Evolutionary conservation across 306 rosid species (phyloP), one percentile per base, ranked within the genome.

Genomic region (Senna tora): DNA sequence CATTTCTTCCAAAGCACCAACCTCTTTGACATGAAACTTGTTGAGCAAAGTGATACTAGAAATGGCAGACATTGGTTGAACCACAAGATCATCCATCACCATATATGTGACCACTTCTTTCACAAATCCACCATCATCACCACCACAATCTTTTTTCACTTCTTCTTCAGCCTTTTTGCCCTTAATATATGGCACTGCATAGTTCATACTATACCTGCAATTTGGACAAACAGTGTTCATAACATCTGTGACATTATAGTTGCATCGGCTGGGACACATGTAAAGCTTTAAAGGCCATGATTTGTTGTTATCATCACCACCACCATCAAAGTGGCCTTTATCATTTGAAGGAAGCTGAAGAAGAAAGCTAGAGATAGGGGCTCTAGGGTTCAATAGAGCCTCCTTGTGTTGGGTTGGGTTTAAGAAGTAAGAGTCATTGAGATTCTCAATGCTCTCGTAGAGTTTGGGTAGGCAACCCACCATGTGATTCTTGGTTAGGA

Each of bases 391-490:
- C 20, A 88, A 55, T 2, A 81, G 17, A 0, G 28, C 11, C 15
- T 86, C 83, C 9, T 66, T 88, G 15, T 13, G 12, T 4, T 7
- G 51, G 17, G 71, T 15, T 15, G 83, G 67, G 6, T 62, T 73
- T 22, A 90, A 50, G 0, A 58, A 17, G 73, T 80, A 91, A 6
- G 69, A 30, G 1, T 84, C 57, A 19, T 15, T 65, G 0, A 88
- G 67, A 5, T 58, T 59, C 28, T 86, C 86, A 0, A 86, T 65
- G 55, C 90, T 88, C 0, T 74, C 6, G 8, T 86, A 88, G 5
- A 88, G 72, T 39, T 79, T 88, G n/a, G n/a, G n/a, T n/a, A n/a
- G n/a, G n/a, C n/a, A n/a, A n/a, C 97, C 89, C 0, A 81, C 80
- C 90, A 81, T 83, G 52, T 1, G 45, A 0, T 64, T 5, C 2